Evolutionary conservation across 1,139 yeast genomes (phyloP), one percentile per base, ranked within the genome.

Genomic region (Suhomyces kunorum): DNA sequence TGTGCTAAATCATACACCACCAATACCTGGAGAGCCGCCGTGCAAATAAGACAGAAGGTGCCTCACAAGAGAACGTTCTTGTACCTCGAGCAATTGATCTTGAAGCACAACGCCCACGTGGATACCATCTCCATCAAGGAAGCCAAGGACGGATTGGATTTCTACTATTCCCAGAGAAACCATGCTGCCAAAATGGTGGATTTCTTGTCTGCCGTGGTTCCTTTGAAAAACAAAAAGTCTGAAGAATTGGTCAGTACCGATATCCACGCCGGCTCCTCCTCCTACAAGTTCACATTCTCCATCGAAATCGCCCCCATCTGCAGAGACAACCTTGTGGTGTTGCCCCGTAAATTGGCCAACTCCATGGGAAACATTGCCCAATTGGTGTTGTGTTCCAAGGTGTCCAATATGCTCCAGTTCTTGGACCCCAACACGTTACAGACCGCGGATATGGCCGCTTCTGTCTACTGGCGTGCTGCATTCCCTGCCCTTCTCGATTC

Each of bases 251-350:
- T 92, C 49, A 85, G 95, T 44, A 83, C 81, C 48, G 98, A 92
- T 71, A 88, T 88, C 31, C 98, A 92, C 54, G 83, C 96, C 2
- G 95, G 96, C 52, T 75, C 86, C 13, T 81, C 94, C 25, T 79
- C 83, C 44, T 92, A 88, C 69, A 92, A 92, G 66, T 94, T 92
- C 61, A 78, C 98, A 8, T 90, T 75, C 59, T 89, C 98, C 12
- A 87, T 90, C 29, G 99, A 92, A 66, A 81, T 92, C 51, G 96
- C 88, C 2, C 98, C 98, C n/a, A 81, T 94, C 36, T 94, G 98
- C 76, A 84, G 95, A 62, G 99, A 92, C 60, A 98, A 94, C 59
- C 76, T 94, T 52, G 95, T 94, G 23, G 86, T 90, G 33, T 72
- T 94, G 48, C 98, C 98, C 22, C 79, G 81, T 56, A 81, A 81